These are phyloP conservation scores for Monsonia emarginata DNA, from an alignment of 441 rosid genomes.

Conservation along the genomic window DNA sequence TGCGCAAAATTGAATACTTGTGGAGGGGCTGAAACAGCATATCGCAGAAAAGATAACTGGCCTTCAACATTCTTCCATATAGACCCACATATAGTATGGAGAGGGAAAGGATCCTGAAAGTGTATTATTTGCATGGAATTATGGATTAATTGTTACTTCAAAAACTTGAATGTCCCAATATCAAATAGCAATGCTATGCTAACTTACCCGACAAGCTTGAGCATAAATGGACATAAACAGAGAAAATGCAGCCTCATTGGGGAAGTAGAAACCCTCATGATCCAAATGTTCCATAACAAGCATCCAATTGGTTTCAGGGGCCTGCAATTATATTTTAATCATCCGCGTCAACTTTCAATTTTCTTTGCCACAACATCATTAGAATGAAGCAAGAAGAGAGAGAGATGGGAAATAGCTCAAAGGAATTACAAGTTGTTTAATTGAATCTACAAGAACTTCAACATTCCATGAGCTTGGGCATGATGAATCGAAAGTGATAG, in stretches of 20 bases:
- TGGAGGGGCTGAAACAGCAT: slow-evolving; percentile 68
- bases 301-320: slow-evolving; percentile 75
- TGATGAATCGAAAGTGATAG: slow-evolving; percentile 43
- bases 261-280: slow-evolving; percentile 78
- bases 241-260: slow-evolving; percentile 73
- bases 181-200: background rate
- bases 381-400: background rate
- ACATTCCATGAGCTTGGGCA: slow-evolving; percentile 61
- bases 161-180: background rate
- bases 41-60: slow-evolving; percentile 74
- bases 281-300: slow-evolving; percentile 73
- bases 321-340: slow-evolving; percentile 35
- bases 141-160: slow-evolving; percentile 12
- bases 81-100: slow-evolving; percentile 65
- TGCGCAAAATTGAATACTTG: slow-evolving; percentile 82
- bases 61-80: slow-evolving; percentile 86
- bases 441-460: slow-evolving; percentile 63
- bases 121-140: slow-evolving; percentile 13
- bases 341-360: slow-evolving; percentile 5
- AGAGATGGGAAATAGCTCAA: background rate
- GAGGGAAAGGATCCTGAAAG: slow-evolving; percentile 85
- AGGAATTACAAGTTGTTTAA: slow-evolving; percentile 64
- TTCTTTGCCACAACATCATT: background rate
- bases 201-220: slow-evolving; percentile 67
- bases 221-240: slow-evolving; percentile 71